Evolutionary conservation across 2,329 filamentous ascomycete genomes (phyloP), one percentile per base, ranked within the genome.

Genomic region (Zalaria sp.): DNA sequence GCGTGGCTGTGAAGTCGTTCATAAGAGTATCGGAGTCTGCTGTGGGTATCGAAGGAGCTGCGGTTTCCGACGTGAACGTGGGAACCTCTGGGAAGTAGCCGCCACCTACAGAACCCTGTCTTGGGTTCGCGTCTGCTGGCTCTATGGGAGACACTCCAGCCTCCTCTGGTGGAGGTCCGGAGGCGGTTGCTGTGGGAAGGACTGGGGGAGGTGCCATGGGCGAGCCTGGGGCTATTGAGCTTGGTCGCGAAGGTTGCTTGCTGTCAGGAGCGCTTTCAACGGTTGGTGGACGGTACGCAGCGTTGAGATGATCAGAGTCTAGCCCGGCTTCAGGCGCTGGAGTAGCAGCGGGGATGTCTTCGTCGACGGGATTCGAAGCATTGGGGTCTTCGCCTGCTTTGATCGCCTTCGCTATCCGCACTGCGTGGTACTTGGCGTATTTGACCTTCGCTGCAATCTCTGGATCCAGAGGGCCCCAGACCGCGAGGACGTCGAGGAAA

Each of bases 361-460:
- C 75, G 29, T 79, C 70, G 43, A 75, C 76, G 0, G 89, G 89
- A 55, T 96, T 96, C 5, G 84, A 83, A 42, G 81, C 77, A 61
- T 98, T 98, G 3, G 91, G 91, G 56, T 98, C 88, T 49, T 84
- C 81, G 41, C 87, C 87, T 34, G 88, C 83, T 55, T 88, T 91
- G 54, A 95, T 74, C 7, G 91, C 91, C 62, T 85, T 94, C 10
- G 83, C 71, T 55, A 98, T 98, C 44, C 91, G 77, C 31, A 89
- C 68, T 2, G 89, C 88, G 59, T 96, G 93, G 73, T 85, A 98
- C 62, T 96, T 98, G 35, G 89, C 87, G 58, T 85, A 98, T 60
- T 93, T 95, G 63, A 89, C 86, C 68, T 94, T 96, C 42, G 86
- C 76, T 34, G 78, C 71, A 18, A 80, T 77, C 55, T 96, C 87